Evolutionary conservation across 495 filamentous ascomycete genomes (phyloP).

Genomic region (Penicillium waksmanii): DNA sequence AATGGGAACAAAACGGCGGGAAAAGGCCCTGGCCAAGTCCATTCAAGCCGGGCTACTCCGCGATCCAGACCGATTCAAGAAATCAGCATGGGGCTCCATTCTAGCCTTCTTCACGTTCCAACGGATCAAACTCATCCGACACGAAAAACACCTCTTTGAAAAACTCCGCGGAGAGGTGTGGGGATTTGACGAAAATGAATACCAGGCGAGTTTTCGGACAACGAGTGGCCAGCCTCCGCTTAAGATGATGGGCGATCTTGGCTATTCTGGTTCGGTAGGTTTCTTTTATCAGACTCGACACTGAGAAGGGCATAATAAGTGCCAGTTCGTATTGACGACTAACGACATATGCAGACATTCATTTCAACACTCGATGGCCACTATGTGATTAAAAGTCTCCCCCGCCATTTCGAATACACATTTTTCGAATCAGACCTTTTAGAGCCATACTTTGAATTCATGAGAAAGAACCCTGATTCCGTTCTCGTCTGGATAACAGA

Average conservation of each 20-base stretch:
- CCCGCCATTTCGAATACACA: slow-evolving; percentile 65
- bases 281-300: too few relatives aligned
- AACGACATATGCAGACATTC: slow-evolving; percentile 56
- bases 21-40: slow-evolving; percentile 37
- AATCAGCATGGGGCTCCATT: slow-evolving; percentile 31
- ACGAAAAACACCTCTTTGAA: slow-evolving; percentile 30
- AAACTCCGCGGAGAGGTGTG: slow-evolving; percentile 47
- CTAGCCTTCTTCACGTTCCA: slow-evolving; percentile 42
- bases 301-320: too few relatives aligned
- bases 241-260: slow-evolving; percentile 57
- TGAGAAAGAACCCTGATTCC: slow-evolving; percentile 56
- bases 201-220: slow-evolving; percentile 54
- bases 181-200: slow-evolving; percentile 58
- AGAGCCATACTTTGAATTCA: slow-evolving; percentile 61
- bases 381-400: slow-evolving; percentile 69
- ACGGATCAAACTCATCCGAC: slow-evolving; percentile 38
- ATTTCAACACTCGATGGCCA: slow-evolving; percentile 62
- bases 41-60: slow-evolving; percentile 39
- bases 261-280: slow-evolving; percentile 60
- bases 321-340: neutral
- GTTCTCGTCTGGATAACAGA: slow-evolving; percentile 71
- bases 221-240: slow-evolving; percentile 38
- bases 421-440: slow-evolving; percentile 70
- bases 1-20: slow-evolving; percentile 37
- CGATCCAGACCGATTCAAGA: slow-evolving; percentile 33